Conservation (phyloP, 1,284 basidiomycete genomes). For the Austroboletus sp. region DNA sequence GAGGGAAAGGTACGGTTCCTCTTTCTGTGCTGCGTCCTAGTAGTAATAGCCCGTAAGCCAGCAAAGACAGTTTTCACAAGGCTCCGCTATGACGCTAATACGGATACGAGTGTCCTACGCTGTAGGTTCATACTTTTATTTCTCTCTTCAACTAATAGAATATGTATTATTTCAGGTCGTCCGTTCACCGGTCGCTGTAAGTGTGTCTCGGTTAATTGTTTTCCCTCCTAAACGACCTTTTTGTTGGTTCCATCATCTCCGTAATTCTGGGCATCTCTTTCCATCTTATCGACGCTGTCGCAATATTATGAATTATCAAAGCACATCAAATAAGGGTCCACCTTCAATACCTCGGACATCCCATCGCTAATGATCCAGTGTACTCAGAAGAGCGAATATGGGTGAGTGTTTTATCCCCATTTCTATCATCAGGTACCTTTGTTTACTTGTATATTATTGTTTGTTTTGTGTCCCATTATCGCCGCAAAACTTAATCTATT, state of each 20-base stretch:
- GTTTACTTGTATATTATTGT: no score
- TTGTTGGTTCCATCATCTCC: background rate
- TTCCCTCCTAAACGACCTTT: background rate
- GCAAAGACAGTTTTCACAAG: slow-evolving; percentile 88
- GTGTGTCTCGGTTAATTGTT: slow-evolving; percentile 25
- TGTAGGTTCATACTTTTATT: slow-evolving; percentile 47
- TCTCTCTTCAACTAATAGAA: slow-evolving; percentile 8
- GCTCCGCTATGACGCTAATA: slow-evolving; percentile 76
- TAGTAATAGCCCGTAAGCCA: slow-evolving; percentile 40
- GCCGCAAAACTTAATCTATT: no score
- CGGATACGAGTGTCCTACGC: slow-evolving; percentile 82
- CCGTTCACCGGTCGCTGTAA: slow-evolving; percentile 84
- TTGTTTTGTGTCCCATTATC: no score
- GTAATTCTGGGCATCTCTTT: background rate
- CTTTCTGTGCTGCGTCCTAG: background rate
- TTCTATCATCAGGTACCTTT: background rate
- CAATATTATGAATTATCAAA: slow-evolving; percentile 25
- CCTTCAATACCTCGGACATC: slow-evolving; percentile 87
- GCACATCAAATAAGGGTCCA: slow-evolving; percentile 96
- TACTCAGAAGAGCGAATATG: slow-evolving; percentile 79
- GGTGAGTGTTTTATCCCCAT: slow-evolving; percentile 40
- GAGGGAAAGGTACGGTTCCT: slow-evolving; percentile 70
- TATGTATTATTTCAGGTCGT: slow-evolving; percentile 46
- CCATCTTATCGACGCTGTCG: slow-evolving; percentile 4
- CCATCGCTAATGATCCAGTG: slow-evolving; percentile 89